These are phyloP conservation scores for Anethum foeniculum DNA, from an alignment of 140 eudicot species.

Conservation along the genomic window DNA sequence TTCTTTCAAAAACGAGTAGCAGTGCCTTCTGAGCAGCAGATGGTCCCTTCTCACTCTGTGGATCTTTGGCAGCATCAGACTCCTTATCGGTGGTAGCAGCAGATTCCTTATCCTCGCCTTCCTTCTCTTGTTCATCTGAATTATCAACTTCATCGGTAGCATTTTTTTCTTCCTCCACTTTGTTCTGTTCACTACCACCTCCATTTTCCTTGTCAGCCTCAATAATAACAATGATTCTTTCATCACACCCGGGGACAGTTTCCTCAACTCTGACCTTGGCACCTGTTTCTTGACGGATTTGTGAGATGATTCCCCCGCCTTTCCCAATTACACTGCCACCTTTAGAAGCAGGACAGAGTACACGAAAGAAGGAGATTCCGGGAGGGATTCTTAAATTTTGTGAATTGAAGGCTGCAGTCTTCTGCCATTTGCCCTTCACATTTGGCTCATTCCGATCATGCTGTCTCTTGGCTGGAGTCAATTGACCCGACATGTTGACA, in stretches of 20 bases:
- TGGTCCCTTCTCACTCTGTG: conserved; percentile 35
- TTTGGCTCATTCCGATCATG: conserved; percentile 43
- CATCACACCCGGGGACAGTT: conserved; percentile 63
- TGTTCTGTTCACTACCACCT: conserved; percentile 27
- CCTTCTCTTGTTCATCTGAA: conserved; percentile 30
- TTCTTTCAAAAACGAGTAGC: conserved; percentile 61
- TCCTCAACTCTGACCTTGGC: conserved; percentile 71
- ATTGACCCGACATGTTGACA: conserved; percentile 46
- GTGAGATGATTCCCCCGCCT: conserved; percentile 59
- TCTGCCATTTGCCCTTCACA: conserved; percentile 62
- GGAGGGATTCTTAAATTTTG: conserved; percentile 30
- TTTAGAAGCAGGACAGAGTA: conserved; percentile 57
- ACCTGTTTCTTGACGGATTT: conserved; percentile 67
- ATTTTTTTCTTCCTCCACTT: conserved; percentile 34
- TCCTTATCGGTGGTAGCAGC: conserved; percentile 32
- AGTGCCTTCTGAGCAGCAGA: conserved; percentile 65
- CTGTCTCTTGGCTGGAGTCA: conserved; percentile 67
- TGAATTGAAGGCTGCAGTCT: conserved; percentile 25
- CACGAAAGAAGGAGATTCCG: conserved; percentile 43
- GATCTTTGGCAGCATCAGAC: conserved; percentile 30
- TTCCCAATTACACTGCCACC: conserved; percentile 58
- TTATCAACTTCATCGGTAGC: conserved; percentile 25
- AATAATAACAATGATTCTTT: conserved; percentile 53
- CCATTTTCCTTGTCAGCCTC: conserved; percentile 47
- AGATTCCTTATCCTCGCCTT: conserved; percentile 27